Evolutionary conservation across 2,329 filamentous ascomycete species (phyloP), one percentile per base, ranked within the genome.

Genomic region (Capronia epimyces): DNA sequence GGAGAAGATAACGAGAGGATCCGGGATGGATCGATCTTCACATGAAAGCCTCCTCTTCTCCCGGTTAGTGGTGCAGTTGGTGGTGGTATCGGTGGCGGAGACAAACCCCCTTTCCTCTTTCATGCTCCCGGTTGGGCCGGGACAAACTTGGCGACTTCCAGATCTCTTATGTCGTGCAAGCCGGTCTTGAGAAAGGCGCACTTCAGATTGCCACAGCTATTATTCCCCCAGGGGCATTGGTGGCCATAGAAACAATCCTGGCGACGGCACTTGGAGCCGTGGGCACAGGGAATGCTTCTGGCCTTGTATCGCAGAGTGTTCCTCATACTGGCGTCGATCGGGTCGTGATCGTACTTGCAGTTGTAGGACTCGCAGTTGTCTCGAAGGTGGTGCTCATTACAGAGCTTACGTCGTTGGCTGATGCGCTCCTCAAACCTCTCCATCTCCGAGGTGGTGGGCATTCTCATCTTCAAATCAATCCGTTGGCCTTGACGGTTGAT

Each of bases 81-180:
- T n/a, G n/a, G n/a, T n/a, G n/a, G n/a, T n/a, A n/a, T n/a, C n/a
- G n/a, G n/a, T n/a, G n/a, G n/a, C n/a, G n/a, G n/a, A n/a, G n/a
- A n/a, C n/a, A n/a, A n/a, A n/a, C n/a, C n/a, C n/a, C n/a, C n/a
- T 39, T 20, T 15, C 10, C 3, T 39, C 36, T 20, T 20, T 32
- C 1, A 95, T 89, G 1, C 95, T 77, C 1, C 41, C 13, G 43
- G 43, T 27, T 31, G 34, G 31, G 57, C 43, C 24, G 57, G 40
- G 6, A 57, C 57, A 43, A 55, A 50, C 18, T 45, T 55, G 7
- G 51, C 54, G 41, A 59, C 47, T 41, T 59, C 54, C 32, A 57
- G 36, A 32, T 59, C 57, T 41, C 37, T 44, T 29, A 59, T 54
- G 18, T 57, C 55, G 46, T 59, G 57, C 43, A 59, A 18, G 9